Base-by-base conservation (phyloP, 805 yeast genomes). In the Sugiyamaella boreocaroliniensis region DNA sequence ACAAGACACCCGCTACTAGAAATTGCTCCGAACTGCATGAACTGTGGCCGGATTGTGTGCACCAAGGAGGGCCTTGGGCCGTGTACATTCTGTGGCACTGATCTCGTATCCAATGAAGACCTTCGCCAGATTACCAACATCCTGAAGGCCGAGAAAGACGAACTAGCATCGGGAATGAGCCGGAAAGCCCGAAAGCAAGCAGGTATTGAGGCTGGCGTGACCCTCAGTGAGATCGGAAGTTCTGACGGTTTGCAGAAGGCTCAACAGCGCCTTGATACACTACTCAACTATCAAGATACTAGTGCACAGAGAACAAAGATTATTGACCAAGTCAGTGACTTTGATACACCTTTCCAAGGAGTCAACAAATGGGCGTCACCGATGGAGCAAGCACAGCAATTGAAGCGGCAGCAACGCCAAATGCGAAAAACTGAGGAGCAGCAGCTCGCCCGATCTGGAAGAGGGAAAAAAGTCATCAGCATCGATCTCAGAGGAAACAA, bases 1-100 rank as follows among this genome's bases (percentile, higher is more conserved):
- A 79, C 85, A 0, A 73, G 86, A 55, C 99, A 93, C 64, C 96
- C 97, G 2, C 70, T 93, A 29, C 85, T 89, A 57, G 95, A 87
- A 52, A 77, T 85, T 57, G 93, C 95, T 1, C 98, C 99, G 0
- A 93, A 93, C 65, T 93, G 99, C 62, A 69, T 93, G 42, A 82
- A 85, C 55, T 93, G 99, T 67, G 99, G 99, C 10, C 87, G 89
- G 67, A 87, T 93, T 43, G 87, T 93, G 2, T 93, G 99, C 71
- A 76, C 78, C 3, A 83, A 83, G 60, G 98, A 93, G 64, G 98
- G 98, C 0, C 71, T 88, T 20, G 93, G 90, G 55, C 93, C 93
- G 2, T 93, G 99, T 64, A 77, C 93, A 1, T 85, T 70, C 56
- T 93, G 99, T 71, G 87, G 89, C 0, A 65, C 75, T 22, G 85